Evolutionary conservation across 1,139 yeast species (phyloP).

Genomic region (Saccharomycopsis crataegensis): DNA sequence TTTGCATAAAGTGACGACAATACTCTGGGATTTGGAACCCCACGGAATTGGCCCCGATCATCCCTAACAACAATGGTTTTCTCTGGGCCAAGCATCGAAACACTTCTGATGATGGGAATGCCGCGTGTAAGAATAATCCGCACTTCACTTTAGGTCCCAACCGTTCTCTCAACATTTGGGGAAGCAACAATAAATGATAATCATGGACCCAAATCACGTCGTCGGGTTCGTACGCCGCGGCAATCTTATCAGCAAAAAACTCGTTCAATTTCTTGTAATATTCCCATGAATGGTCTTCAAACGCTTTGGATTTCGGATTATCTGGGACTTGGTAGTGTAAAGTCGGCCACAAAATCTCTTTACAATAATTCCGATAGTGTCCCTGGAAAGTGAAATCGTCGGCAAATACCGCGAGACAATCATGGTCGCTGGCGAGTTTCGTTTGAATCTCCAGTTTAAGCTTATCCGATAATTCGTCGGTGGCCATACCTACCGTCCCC

Average conservation of each 20-base stretch:
- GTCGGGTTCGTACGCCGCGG: constrained; percentile 56
- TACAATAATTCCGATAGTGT: constrained; percentile 83
- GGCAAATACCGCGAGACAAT: constrained; percentile 63
- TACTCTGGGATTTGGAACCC: constrained; percentile 91
- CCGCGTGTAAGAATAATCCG: constrained; percentile 87
- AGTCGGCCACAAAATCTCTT: constrained; percentile 94
- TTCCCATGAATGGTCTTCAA: constrained; percentile 93
- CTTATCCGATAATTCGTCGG: constrained; percentile 61
- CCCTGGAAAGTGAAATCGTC: constrained; percentile 79
- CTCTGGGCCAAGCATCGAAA: constrained; percentile 92
- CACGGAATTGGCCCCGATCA: constrained; percentile 82
- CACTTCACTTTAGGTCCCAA: constrained; percentile 73
- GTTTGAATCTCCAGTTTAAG: constrained; percentile 45
- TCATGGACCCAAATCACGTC: constrained; percentile 90
- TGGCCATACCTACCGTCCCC: constrained; percentile 87
- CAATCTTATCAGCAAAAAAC: constrained; percentile 68
- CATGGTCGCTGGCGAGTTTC: constrained; percentile 39
- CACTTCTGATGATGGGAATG: constrained; percentile 94
- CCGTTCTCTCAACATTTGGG: constrained; percentile 68
- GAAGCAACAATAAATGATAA: constrained; percentile 82
- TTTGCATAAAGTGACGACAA: constrained; percentile 87
- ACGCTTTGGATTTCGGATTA: constrained; percentile 87
- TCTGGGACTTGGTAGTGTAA: constrained; percentile 95
- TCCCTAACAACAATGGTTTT: constrained; percentile 66
- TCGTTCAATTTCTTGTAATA: constrained; percentile 73